These are phyloP conservation scores for Incumbomyces lentus DNA, from an alignment of 2,329 filamentous ascomycete species.

Conservation along the genomic window DNA sequence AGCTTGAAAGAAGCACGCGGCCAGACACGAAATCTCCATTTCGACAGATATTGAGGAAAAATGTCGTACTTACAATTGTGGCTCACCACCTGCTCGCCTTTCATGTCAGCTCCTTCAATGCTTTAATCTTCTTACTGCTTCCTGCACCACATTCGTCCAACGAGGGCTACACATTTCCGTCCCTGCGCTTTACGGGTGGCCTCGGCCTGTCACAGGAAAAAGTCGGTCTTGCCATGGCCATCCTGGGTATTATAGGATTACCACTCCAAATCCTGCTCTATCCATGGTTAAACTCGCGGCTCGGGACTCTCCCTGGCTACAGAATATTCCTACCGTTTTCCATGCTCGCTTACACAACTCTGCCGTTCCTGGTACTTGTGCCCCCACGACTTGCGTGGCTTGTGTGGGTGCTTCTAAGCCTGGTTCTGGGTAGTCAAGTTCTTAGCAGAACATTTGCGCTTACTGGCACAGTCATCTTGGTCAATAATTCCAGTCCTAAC, in stretches of 20 bases:
- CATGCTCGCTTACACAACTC: constrained; percentile 56
- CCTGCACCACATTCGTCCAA: constrained; percentile 53
- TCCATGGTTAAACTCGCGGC: constrained; percentile 52
- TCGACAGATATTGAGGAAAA: constrained; percentile 42
- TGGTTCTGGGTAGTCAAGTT: constrained; percentile 59
- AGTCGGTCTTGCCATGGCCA: constrained; percentile 68
- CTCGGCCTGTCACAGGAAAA: constrained; percentile 60
- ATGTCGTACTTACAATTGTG: constrained; percentile 48
- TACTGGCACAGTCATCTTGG: constrained; percentile 47
- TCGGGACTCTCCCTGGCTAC: constrained; percentile 61
- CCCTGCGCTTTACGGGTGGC: constrained; percentile 58
- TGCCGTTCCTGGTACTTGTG: constrained; percentile 61
- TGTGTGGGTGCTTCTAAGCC: constrained; percentile 55
- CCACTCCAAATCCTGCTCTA: constrained; percentile 62
- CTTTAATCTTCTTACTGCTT: constrained; percentile 66
- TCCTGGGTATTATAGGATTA: constrained; percentile 67
- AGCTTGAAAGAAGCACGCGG: constrained; percentile 26
- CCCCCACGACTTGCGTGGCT: constrained; percentile 41
- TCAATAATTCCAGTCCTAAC: constrained; percentile 52
- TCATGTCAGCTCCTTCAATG: constrained; percentile 65
- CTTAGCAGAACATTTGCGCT: constrained; percentile 60
- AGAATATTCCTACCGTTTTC: constrained; percentile 60
- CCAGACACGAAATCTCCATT: constrained; percentile 29
- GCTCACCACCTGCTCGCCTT: constrained; percentile 61
- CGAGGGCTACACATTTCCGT: constrained; percentile 20